These are phyloP conservation scores for Sporothrix phasma DNA, from an alignment of 2,329 filamentous ascomycete species.

Conservation along the genomic window DNA sequence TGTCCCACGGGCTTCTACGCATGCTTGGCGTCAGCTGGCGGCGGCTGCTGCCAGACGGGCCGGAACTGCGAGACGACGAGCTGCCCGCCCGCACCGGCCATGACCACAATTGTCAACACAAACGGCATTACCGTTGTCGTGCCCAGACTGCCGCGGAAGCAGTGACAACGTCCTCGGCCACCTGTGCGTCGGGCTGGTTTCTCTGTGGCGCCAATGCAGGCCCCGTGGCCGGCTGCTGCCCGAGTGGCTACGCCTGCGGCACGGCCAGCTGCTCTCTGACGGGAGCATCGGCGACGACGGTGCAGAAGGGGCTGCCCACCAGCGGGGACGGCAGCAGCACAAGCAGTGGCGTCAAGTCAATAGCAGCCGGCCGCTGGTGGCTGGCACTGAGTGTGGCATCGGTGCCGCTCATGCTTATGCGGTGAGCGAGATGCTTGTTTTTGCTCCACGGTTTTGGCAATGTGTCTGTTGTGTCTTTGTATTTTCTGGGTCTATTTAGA, in stretches of 20 bases:
- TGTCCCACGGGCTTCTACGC: constrained; percentile 91
- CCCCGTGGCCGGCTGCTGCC: constrained; percentile 75
- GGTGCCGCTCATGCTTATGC: neutral
- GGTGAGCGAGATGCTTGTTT: neutral
- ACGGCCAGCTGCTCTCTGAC: constrained; percentile 57
- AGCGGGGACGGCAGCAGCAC: neutral
- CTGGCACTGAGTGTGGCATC: neutral
- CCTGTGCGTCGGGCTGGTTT: constrained; percentile 73
- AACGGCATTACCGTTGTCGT: constrained; percentile 63
- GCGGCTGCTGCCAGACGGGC: constrained; percentile 77
- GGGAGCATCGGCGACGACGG: constrained; percentile 43
- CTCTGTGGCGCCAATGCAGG: constrained; percentile 49
- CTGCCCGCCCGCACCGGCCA: constrained; percentile 53
- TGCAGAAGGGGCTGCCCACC: constrained; percentile 43
- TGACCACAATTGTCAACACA: constrained; percentile 49
- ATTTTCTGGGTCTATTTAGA: neutral
- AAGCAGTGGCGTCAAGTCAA: neutral
- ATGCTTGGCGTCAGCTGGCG: constrained; percentile 74
- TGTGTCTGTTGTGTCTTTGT: neutral
- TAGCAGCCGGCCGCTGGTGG: neutral
- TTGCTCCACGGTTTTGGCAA: neutral
- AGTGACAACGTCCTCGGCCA: constrained; percentile 28
- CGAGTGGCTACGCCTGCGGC: constrained; percentile 64
- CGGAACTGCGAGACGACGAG: constrained; percentile 73
- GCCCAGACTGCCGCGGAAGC: constrained; percentile 33